A percentile compares a stretch with the other conserved stretches of the same genome.
These are phyloP conservation scores for Heterobasidion parviporum DNA, from an alignment of 1,284 basidiomycete genomes.

Conservation along the genomic window DNA sequence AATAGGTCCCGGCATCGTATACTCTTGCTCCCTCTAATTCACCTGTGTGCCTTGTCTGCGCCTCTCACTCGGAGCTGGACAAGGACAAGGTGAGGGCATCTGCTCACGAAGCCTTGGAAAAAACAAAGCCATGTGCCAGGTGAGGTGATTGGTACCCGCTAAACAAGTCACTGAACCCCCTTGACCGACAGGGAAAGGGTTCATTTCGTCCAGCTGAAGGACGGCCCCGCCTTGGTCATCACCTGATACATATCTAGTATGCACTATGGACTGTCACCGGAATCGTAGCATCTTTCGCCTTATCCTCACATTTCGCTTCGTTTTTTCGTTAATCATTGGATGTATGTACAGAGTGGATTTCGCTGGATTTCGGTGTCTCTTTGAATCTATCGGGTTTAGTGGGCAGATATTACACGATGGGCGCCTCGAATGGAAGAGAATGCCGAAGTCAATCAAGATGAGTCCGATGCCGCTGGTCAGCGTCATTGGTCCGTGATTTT, in stretches of 20 bases:
- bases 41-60: constrained; percentile 47
- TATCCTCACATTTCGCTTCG: background rate
- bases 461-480: background rate
- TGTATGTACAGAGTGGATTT: background rate
- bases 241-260: constrained; percentile 24
- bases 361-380: too few relatives aligned
- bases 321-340: background rate
- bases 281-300: background rate
- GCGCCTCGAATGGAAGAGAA: too few relatives aligned
- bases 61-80: constrained; percentile 32
- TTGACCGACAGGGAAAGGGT: constrained; percentile 34
- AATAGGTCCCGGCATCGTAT: constrained; percentile 52
- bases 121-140: constrained; percentile 37
- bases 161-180: constrained; percentile 1
- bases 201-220: constrained; percentile 41
- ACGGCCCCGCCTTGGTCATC: constrained; percentile 48
- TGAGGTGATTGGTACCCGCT: constrained; percentile 18
- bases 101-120: constrained; percentile 35
- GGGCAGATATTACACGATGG: too few relatives aligned
- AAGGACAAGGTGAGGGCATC: constrained; percentile 32
- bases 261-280: background rate
- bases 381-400: too few relatives aligned
- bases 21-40: constrained; percentile 54
- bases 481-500: background rate
- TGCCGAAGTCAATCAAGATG: too few relatives aligned